phyloP scores from a whole-genome alignment of 352 stramenopile species.

The Globisporangium nodosum region DNA sequence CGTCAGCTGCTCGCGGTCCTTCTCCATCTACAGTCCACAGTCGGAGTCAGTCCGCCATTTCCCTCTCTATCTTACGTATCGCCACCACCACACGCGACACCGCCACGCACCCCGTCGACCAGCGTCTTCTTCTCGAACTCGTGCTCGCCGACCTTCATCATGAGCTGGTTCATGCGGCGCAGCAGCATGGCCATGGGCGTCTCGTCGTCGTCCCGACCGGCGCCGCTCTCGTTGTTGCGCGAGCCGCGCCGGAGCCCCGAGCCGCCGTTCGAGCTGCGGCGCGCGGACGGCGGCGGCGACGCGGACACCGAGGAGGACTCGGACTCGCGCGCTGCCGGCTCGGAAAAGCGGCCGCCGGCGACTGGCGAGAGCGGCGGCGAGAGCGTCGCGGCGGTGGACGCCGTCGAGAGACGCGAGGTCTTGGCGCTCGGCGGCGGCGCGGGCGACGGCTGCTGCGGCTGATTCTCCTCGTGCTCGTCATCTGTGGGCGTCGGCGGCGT shows the following conservation, averaged over 20 bases:
- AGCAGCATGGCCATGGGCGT: slow-evolving; percentile 72
- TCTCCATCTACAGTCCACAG: slow-evolving; percentile 50
- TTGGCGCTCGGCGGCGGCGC: not conserved
- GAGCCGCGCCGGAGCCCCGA: slow-evolving; percentile 9
- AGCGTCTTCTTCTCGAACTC: slow-evolving; percentile 87
- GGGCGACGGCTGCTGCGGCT: slow-evolving; percentile 5
- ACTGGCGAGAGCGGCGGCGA: slow-evolving; percentile 14
- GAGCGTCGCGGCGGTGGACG: slow-evolving; percentile 11
- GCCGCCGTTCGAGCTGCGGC: not conserved
- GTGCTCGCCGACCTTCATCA: slow-evolving; percentile 80
- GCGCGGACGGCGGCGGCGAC: slow-evolving; percentile 11
- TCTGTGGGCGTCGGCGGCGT: slow-evolving; percentile 6
- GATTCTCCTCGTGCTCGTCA: slow-evolving; percentile 8
- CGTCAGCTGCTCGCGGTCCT: slow-evolving; percentile 52
- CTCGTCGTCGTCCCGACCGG: slow-evolving; percentile 21
- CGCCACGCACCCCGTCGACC: slow-evolving; percentile 42
- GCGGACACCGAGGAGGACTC: slow-evolving; percentile 10
- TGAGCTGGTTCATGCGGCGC: slow-evolving; percentile 74
- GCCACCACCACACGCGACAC: too few species aligned
- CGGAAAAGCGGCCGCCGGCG: slow-evolving; percentile 11
- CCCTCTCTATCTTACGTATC: not conserved
- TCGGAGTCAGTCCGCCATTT: not conserved
- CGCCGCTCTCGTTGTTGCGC: not conserved
- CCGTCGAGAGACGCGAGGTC: slow-evolving; percentile 10
- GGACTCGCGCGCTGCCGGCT: slow-evolving; percentile 8